Conservation (phyloP, 805 yeast species). For the Metschnikowia kunwiensis region DNA sequence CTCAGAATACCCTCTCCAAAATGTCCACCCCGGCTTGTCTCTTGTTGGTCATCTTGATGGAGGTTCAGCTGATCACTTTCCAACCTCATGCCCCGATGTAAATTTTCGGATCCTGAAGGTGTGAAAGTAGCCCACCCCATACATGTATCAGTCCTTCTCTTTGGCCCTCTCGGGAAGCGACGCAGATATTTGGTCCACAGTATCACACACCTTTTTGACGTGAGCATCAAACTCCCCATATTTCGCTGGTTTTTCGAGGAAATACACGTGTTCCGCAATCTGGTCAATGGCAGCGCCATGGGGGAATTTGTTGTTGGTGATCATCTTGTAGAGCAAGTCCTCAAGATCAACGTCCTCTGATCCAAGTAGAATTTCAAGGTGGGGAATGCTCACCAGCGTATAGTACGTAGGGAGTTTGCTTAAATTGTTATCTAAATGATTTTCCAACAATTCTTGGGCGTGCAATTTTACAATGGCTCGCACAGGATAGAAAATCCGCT, state of each 20-base stretch:
- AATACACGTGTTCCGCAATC: constrained; percentile 22
- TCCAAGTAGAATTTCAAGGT: constrained; percentile 22
- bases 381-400: constrained; percentile 22
- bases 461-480: constrained; percentile 1
- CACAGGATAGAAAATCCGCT: constrained; percentile 5
- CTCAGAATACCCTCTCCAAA: too few relatives aligned
- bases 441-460: constrained; percentile 17
- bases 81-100: too few relatives aligned
- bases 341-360: constrained; percentile 22
- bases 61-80: too few relatives aligned
- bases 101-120: too few relatives aligned
- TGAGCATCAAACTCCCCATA: constrained; percentile 22
- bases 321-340: constrained; percentile 32
- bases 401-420: constrained; percentile 30
- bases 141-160: not conserved
- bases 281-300: constrained; percentile 34
- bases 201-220: constrained; percentile 26
- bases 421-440: constrained; percentile 33
- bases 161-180: too few relatives aligned
- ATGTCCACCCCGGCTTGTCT: too few relatives aligned
- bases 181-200: constrained; percentile 18
- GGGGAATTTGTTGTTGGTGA: constrained; percentile 31
- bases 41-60: too few relatives aligned
- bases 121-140: too few relatives aligned
- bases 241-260: constrained; percentile 20